Percentiles rank a stretch among this genome's conserved stretches.
Conservation (phyloP, 805 yeast genomes). For the Lachancea waltii region DNA sequence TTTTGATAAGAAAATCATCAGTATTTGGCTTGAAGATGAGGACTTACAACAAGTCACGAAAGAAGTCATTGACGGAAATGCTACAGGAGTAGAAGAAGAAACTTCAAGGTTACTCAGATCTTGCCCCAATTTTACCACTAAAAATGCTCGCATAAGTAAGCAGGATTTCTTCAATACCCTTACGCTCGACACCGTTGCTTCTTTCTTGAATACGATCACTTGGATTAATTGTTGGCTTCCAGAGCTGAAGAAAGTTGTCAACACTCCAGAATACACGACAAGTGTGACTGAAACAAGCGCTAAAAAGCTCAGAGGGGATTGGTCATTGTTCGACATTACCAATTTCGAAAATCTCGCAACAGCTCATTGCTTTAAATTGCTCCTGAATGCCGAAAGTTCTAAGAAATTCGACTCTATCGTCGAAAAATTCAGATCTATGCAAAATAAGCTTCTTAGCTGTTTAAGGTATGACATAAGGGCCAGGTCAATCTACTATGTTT, state of each 20-base stretch:
- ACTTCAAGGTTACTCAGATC: constrained; percentile 22
- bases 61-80: constrained; percentile 24
- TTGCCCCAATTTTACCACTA: constrained; percentile 29
- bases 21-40: constrained; percentile 34
- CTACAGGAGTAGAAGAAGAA: constrained; percentile 24
- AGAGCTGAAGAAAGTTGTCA: constrained; percentile 38
- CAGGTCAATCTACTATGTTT: constrained; percentile 25
- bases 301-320: constrained; percentile 28
- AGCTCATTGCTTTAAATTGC: constrained; percentile 14
- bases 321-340: constrained; percentile 38
- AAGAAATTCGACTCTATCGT: constrained; percentile 17
- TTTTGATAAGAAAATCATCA: constrained; percentile 21
- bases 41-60: constrained; percentile 30
- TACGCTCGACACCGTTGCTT: constrained; percentile 44
- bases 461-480: constrained; percentile 29
- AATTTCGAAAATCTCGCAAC: constrained; percentile 19
- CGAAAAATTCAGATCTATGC: constrained; percentile 16
- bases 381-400: constrained; percentile 16
- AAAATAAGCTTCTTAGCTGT: constrained; percentile 17
- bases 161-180: constrained; percentile 51
- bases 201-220: constrained; percentile 46
- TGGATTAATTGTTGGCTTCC: constrained; percentile 63
- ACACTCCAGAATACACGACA: constrained; percentile 3
- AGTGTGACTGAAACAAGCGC: constrained; percentile 5
- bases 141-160: constrained; percentile 30